These are phyloP conservation scores for Scolecobasidium constrictum DNA, from an alignment of 2,329 filamentous ascomycete genomes.

Conservation along the genomic window DNA sequence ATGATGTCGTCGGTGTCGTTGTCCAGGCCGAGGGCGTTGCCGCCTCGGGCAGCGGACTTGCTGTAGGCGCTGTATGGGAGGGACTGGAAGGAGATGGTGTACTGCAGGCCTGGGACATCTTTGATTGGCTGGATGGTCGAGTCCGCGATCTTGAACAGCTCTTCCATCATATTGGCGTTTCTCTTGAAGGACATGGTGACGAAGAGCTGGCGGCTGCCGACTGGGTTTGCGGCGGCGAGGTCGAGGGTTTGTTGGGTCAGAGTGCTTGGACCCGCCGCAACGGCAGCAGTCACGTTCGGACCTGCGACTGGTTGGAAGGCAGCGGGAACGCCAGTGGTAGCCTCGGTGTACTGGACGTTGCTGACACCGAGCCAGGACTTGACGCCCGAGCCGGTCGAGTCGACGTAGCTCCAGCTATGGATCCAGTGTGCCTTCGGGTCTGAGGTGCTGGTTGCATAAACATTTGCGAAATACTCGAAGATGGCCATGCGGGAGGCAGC, in stretches of 20 bases:
- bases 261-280: too few species aligned
- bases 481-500: background rate
- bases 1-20: slow-evolving; percentile 14
- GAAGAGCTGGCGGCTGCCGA: slow-evolving; percentile 13
- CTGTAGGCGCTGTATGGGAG: background rate
- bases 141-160: slow-evolving; percentile 13
- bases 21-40: slow-evolving; percentile 15
- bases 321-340: too few species aligned
- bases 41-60: slow-evolving; percentile 13
- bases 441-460: slow-evolving; percentile 3
- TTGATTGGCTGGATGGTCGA: slow-evolving; percentile 3
- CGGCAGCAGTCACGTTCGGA: too few species aligned
- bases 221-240: background rate
- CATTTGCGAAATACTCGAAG: slow-evolving; percentile 3
- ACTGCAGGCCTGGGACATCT: background rate
- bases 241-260: too few species aligned
- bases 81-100: slow-evolving; percentile 6
- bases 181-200: slow-evolving; percentile 16
- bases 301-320: too few species aligned
- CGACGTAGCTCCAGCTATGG: slow-evolving; percentile 7
- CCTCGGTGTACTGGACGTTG: slow-evolving; percentile 16
- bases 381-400: background rate
- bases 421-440: slow-evolving; percentile 8
- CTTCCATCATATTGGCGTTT: slow-evolving; percentile 14
- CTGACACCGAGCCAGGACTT: slow-evolving; percentile 3